Percentiles rank a stretch among this genome's conserved stretches.
Conservation (phyloP, 2,329 filamentous ascomycete genomes). For the Penicillium sp. region DNA sequence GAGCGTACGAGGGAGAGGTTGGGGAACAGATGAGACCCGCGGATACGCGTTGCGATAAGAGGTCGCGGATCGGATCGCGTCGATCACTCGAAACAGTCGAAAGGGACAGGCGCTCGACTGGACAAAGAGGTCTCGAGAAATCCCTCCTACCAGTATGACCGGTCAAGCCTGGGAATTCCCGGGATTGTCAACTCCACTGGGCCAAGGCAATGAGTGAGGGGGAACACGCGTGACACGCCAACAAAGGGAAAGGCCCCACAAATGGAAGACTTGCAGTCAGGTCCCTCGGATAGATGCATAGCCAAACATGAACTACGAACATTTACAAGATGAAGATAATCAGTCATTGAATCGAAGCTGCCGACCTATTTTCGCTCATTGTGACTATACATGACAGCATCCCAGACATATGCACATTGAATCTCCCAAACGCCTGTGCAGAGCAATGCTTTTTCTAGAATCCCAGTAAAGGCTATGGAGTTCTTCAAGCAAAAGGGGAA, state of each 20-base stretch:
- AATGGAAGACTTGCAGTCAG: background rate
- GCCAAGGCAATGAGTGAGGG: slow-evolving; percentile 14
- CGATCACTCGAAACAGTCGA: background rate
- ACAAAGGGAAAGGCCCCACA: slow-evolving; percentile 17
- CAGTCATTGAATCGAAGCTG: background rate
- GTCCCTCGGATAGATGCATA: background rate
- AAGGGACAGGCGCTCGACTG: background rate
- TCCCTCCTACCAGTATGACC: background rate
- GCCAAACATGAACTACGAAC: background rate
- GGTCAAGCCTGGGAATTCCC: background rate
- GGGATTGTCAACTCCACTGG: background rate
- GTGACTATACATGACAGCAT: slow-evolving; percentile 16
- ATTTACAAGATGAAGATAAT: background rate
- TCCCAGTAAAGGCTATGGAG: slow-evolving; percentile 11
- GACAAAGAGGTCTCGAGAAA: background rate
- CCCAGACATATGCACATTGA: slow-evolving; percentile 5
- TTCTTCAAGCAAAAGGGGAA: background rate
- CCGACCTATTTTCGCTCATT: background rate
- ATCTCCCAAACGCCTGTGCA: slow-evolving; percentile 4
- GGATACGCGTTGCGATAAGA: slow-evolving; percentile 5
- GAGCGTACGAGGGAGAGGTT: slow-evolving; percentile 3
- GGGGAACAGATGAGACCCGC: slow-evolving; percentile 1
- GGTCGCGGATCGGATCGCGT: slow-evolving; percentile 4
- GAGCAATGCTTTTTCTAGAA: slow-evolving; percentile 12
- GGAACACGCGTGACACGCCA: slow-evolving; percentile 33